These are phyloP conservation scores for Akanthomyces uredinophilus DNA, from an alignment of 2,329 filamentous ascomycete genomes.

Conservation along the genomic window DNA sequence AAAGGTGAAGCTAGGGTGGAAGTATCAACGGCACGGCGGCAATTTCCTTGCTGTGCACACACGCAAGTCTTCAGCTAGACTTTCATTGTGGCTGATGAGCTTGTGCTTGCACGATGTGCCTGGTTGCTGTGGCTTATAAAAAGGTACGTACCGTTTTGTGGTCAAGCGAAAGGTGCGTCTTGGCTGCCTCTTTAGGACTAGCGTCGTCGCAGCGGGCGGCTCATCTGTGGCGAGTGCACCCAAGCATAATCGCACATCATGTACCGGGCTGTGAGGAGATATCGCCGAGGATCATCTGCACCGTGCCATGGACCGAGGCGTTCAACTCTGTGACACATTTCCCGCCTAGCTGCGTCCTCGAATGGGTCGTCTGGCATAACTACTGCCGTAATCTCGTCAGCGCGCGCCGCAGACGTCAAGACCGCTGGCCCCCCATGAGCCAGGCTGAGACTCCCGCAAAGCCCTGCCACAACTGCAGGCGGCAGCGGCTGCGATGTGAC, in stretches of 20 bases:
- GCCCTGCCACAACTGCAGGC: constrained; percentile 50
- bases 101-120: not conserved
- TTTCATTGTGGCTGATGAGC: not conserved
- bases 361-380: not conserved
- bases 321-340: not conserved
- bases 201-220: constrained; percentile 15
- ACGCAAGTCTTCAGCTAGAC: too few relatives aligned
- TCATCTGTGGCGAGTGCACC: not conserved
- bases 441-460: constrained; percentile 25
- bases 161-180: constrained; percentile 22
- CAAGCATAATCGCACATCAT: not conserved
- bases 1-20: not conserved
- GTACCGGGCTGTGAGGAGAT: not conserved
- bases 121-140: too few relatives aligned
- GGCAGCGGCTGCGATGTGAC: constrained; percentile 49
- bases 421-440: constrained; percentile 4
- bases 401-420: not conserved
- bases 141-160: not conserved
- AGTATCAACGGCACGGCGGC: too few relatives aligned
- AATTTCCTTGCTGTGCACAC: too few relatives aligned
- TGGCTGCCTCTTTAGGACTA: constrained; percentile 29
- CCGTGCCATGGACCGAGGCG: not conserved
- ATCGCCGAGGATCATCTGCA: not conserved
- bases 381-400: not conserved
- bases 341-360: not conserved